These are phyloP conservation scores for Eimeria sp. DNA, from an alignment of 169 alveolate genomes.

Conservation along the genomic window DNA sequence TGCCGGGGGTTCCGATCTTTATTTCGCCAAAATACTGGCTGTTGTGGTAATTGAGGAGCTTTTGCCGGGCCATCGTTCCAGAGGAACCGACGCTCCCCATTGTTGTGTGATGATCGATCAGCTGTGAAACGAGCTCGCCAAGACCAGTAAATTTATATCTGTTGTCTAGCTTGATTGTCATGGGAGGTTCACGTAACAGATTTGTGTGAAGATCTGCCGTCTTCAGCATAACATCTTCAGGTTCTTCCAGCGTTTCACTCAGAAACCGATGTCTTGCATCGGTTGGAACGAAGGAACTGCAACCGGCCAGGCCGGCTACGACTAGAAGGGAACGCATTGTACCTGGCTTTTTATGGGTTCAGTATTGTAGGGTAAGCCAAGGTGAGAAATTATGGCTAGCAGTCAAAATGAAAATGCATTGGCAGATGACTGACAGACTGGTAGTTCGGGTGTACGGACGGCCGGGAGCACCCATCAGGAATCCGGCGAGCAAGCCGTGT, in stretches of 20 bases:
- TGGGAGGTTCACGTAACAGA: slow-evolving; percentile 70
- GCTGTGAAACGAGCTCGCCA: slow-evolving; percentile 73
- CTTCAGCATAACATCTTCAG: slow-evolving; percentile 68
- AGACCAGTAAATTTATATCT: slow-evolving; percentile 78
- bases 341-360: slow-evolving; percentile 59
- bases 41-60: slow-evolving; percentile 93
- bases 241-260: slow-evolving; percentile 60
- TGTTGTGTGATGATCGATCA: slow-evolving; percentile 80
- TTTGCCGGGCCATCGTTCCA: slow-evolving; percentile 86
- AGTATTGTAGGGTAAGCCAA: slow-evolving; percentile 54
- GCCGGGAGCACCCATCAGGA: neutral
- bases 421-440: slow-evolving; percentile 16
- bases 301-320: slow-evolving; percentile 71
- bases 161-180: slow-evolving; percentile 71
- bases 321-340: slow-evolving; percentile 76
- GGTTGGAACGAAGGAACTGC: slow-evolving; percentile 53
- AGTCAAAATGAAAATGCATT: slow-evolving; percentile 37
- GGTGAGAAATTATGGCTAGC: slow-evolving; percentile 73
- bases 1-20: slow-evolving; percentile 94
- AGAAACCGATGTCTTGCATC: slow-evolving; percentile 69
- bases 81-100: slow-evolving; percentile 59
- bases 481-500: neutral
- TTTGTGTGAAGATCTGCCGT: slow-evolving; percentile 64
- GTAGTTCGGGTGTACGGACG: slow-evolving; percentile 58
- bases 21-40: slow-evolving; percentile 95